phyloP scores from a whole-genome alignment of 164 flowering plant genomes.

The Buxus sempervirens region DNA sequence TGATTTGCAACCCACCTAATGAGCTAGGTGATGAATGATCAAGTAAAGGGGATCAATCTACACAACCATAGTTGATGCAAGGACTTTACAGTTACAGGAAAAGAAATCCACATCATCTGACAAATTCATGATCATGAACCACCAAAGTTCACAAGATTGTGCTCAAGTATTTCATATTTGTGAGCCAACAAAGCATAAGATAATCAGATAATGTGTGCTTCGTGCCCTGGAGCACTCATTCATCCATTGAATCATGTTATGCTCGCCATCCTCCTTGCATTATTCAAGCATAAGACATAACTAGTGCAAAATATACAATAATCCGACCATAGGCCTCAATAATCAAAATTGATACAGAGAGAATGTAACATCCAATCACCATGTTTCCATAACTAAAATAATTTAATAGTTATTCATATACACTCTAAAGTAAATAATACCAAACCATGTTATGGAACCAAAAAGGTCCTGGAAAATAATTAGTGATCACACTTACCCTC shows the following conservation, averaged over 20 bases:
- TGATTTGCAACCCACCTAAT: constrained; percentile 95
- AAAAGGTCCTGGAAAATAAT: neutral
- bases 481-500: constrained; percentile 40
- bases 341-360: neutral
- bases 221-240: neutral
- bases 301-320: neutral
- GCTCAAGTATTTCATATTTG: too few species aligned
- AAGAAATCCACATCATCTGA: too few species aligned
- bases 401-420: neutral
- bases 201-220: too few species aligned
- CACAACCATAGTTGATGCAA: neutral
- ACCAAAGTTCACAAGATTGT: neutral
- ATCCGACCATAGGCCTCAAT: neutral
- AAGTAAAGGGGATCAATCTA: neutral
- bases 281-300: neutral
- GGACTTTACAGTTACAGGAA: neutral
- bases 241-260: neutral
- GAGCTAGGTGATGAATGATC: neutral
- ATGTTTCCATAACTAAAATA: neutral
- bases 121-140: neutral
- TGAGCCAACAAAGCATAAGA: too few species aligned
- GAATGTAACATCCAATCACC: neutral
- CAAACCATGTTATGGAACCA: neutral
- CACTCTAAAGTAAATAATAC: neutral
- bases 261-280: neutral